Conservation (phyloP, 257 asterid genomes). For the Nyctanthes arbortristis region DNA sequence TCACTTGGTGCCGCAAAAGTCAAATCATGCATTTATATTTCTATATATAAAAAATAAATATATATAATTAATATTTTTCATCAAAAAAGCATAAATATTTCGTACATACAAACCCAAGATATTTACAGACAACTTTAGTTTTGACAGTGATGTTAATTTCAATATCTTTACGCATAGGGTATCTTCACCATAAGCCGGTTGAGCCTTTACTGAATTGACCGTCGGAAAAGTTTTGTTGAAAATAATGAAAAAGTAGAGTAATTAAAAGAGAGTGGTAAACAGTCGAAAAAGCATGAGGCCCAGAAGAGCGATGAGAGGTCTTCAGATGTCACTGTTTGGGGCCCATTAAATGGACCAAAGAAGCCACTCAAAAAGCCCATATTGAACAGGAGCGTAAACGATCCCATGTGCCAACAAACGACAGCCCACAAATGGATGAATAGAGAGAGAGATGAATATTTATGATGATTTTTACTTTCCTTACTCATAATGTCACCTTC, state of each 20-base stretch:
- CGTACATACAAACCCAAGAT: background rate
- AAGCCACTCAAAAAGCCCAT: conserved; percentile 39
- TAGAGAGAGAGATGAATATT: background rate
- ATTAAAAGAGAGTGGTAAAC: no score
- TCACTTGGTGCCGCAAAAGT: conserved; percentile 19
- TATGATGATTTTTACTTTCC: no score
- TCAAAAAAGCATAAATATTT: background rate
- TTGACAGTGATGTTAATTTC: no score
- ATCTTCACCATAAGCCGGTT: no score
- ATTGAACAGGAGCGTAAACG: conserved; percentile 18
- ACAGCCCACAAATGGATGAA: conserved; percentile 9
- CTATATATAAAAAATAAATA: no score
- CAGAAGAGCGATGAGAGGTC: conserved; percentile 24
- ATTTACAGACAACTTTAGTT: no score
- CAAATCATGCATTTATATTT: no score
- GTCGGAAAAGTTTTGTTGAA: no score
- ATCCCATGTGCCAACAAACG: conserved; percentile 31
- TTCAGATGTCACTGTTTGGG: conserved; percentile 14
- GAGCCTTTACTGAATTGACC: no score
- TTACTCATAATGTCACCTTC: background rate
- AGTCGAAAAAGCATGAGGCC: conserved; percentile 18
- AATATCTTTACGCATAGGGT: no score
- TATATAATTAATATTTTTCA: background rate
- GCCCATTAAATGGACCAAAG: conserved; percentile 26
- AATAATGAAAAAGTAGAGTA: no score